Evolutionary conservation across 2,329 filamentous ascomycete genomes (phyloP).

Genomic region (Cephalotrichum gorgonifer): DNA sequence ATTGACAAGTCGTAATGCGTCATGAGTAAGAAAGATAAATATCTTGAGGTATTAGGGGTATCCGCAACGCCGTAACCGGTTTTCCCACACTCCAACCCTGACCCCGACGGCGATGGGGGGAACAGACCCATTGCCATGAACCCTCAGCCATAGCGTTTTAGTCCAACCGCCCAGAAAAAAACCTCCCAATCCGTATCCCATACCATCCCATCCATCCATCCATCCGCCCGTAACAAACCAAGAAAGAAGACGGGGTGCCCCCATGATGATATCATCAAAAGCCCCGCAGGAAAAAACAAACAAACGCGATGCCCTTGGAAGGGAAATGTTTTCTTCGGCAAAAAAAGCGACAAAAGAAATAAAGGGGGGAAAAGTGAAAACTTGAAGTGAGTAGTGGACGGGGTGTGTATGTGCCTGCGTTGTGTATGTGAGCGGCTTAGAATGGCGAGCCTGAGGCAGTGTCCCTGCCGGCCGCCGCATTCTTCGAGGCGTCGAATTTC

Average conservation of each 20-base stretch:
- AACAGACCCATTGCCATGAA: not conserved
- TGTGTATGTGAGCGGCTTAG: too few relatives aligned
- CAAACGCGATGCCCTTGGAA: conserved; percentile 2
- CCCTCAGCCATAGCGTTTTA: not conserved
- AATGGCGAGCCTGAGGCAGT: conserved; percentile 14
- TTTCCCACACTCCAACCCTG: not conserved
- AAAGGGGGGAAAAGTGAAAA: not conserved
- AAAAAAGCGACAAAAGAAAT: not conserved
- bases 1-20: conserved; percentile 3
- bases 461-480: conserved; percentile 17
- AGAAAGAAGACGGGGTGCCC: too few relatives aligned
- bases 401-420: not conserved
- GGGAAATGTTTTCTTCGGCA: not conserved
- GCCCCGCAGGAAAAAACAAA: not conserved
- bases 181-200: too few relatives aligned
- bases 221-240: too few relatives aligned
- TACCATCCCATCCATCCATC: not conserved
- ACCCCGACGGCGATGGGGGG: not conserved
- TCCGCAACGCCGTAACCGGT: not conserved
- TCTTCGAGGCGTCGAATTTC: conserved; percentile 37
- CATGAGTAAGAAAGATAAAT: conserved; percentile 3
- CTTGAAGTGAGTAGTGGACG: not conserved
- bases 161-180: not conserved
- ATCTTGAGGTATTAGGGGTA: conserved; percentile 1
- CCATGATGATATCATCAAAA: too few relatives aligned